Evolutionary conservation across 495 filamentous ascomycete genomes (phyloP), one percentile per base, ranked within the genome.

Genomic region (Apodospora peruviana): DNA sequence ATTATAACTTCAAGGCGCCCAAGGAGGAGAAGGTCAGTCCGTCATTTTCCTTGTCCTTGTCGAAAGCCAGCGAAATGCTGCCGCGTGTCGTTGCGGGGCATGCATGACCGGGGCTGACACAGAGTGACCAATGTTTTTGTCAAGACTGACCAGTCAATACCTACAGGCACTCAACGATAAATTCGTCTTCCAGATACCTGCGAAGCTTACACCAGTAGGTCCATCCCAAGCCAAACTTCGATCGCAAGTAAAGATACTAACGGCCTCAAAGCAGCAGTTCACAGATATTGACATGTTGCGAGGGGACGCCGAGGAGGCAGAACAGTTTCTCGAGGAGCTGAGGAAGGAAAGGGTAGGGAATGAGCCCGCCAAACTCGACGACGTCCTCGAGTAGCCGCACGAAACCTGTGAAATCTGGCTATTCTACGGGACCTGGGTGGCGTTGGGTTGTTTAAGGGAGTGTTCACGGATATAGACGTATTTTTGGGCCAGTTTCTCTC

Each of bases 21-120:
- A 25, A 25, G 21, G 40, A 43, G 4, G 14, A 2, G 25, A 43
- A 43, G 40, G 40, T 43, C 12, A n/a, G 40, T 43, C 27, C 3
- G 21, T 12, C 21, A 25, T 27, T 43, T 39, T 14, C 9, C 8
- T 7, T 24, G 23, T 27, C 21, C 3, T 25, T 22, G 20, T 22
- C 40, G 7, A n/a, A 9, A n/a, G 1, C 40, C 40, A 43, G 19
- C 23, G 10, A 27, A 3, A 16, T 19, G 21, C 5, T n/a, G 40
- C 40, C 40, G 4, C 40, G 40, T 42, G 27, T 32, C 27, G n/a
- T n/a, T n/a, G n/a, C n/a, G n/a, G 38, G 38, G 17, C 38, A 40
- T 39, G 36, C 36, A 40, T 40, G 38, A 40, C 4, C 17, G 17
- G 5, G 16, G 10, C 38, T 40, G 7, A 40, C 38, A 0, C 20